Conservation (phyloP, 495 filamentous ascomycete genomes). For the Annulohypoxylon nitens region DNA sequence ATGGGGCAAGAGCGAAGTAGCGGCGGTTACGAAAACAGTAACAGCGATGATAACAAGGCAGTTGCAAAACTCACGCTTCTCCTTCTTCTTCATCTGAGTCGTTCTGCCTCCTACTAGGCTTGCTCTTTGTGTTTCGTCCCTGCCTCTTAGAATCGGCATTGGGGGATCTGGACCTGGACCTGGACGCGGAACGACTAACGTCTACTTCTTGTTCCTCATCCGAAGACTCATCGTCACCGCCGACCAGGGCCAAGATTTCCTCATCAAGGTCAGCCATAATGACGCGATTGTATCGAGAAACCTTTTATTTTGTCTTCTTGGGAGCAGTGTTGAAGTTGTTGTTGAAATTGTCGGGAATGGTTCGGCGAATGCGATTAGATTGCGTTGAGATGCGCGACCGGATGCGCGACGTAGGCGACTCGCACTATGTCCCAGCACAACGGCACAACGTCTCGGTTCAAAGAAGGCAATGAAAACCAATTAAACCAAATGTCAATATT, state of each 20-base stretch:
- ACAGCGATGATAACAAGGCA: background rate
- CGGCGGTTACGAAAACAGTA: background rate
- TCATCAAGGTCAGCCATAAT: constrained; percentile 83
- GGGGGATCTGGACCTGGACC: constrained; percentile 33
- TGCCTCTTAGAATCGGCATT: constrained; percentile 51
- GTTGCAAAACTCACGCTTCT: constrained; percentile 78
- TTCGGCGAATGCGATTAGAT: background rate
- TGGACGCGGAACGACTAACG: constrained; percentile 55
- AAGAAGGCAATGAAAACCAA: background rate
- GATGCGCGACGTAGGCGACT: background rate
- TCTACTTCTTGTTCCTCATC: constrained; percentile 61
- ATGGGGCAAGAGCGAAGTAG: background rate
- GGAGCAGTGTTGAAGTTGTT: background rate
- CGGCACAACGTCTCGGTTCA: background rate
- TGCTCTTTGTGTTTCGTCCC: constrained; percentile 63
- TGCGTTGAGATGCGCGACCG: background rate
- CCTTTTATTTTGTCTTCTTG: background rate
- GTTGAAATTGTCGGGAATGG: background rate
- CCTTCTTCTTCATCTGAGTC: constrained; percentile 83
- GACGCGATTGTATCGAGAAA: background rate
- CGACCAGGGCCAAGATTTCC: constrained; percentile 88
- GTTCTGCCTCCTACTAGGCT: constrained; percentile 60
- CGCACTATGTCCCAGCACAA: background rate
- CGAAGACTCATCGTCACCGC: constrained; percentile 66
- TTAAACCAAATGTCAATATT: constrained; percentile 15